Evolutionary conservation across 1,139 yeast species (phyloP).

Genomic region (Yamadazyma triangularis): DNA sequence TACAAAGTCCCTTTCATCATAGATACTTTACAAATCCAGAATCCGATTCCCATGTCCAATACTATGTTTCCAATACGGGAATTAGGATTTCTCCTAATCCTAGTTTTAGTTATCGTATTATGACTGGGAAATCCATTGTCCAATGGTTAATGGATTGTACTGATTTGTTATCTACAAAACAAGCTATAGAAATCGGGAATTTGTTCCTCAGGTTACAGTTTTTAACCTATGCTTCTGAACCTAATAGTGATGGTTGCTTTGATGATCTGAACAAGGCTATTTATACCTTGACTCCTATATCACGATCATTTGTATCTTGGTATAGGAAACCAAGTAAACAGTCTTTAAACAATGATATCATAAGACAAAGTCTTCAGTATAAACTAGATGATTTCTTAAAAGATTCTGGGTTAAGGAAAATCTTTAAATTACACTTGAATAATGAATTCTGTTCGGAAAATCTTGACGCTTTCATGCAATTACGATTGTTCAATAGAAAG

Average conservation of each 20-base stretch:
- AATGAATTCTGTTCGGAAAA: conserved; percentile 72
- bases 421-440: conserved; percentile 63
- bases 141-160: conserved; percentile 94
- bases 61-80: conserved; percentile 67
- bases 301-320: conserved; percentile 22
- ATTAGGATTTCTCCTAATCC: conserved; percentile 52
- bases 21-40: conserved; percentile 84
- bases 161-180: conserved; percentile 53
- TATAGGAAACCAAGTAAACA: conserved; percentile 1
- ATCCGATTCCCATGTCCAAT: conserved; percentile 76
- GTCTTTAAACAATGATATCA: not conserved
- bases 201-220: conserved; percentile 49
- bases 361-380: no score
- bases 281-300: conserved; percentile 18
- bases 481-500: conserved; percentile 37
- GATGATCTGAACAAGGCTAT: conserved; percentile 9
- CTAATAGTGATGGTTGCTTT: conserved; percentile 16
- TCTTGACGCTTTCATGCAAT: conserved; percentile 62
- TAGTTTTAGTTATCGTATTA: conserved; percentile 20
- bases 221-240: conserved; percentile 12
- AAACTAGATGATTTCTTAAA: conserved; percentile 35
- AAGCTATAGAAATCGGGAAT: conserved; percentile 62
- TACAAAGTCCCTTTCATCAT: conserved; percentile 69
- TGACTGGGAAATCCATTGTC: conserved; percentile 72
- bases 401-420: conserved; percentile 76